A percentile compares a stretch with the other conserved stretches of the same genome.
Evolutionary conservation across 768 basidiomycete genomes (phyloP).

Genomic region (Suillus occidentalis): DNA sequence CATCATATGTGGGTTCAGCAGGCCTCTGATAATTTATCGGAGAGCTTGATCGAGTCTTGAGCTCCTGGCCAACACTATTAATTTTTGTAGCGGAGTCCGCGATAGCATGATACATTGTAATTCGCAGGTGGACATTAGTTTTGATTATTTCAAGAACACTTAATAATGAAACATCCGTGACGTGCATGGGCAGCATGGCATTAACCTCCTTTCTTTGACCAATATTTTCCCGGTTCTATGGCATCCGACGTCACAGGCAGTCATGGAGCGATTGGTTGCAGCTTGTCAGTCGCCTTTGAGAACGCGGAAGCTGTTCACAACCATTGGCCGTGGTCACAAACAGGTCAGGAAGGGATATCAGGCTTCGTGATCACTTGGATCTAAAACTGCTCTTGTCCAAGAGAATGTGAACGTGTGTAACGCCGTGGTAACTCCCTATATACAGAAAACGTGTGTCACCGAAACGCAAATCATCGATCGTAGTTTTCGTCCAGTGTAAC

Average conservation of each 20-base stretch:
- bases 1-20: constrained; percentile 83
- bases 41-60: constrained; percentile 13
- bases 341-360: too few relatives aligned
- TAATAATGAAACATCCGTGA: neutral
- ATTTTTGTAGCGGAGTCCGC: neutral
- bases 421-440: neutral
- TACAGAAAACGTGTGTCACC: neutral
- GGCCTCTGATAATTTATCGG: constrained; percentile 37
- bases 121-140: neutral
- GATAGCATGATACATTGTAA: neutral
- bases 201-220: too few relatives aligned
- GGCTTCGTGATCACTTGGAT: neutral
- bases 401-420: neutral
- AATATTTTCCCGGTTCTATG: too few relatives aligned
- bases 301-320: neutral
- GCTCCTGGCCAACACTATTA: neutral
- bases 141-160: neutral
- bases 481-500: constrained; percentile 42
- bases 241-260: neutral
- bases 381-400: neutral
- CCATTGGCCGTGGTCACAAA: neutral
- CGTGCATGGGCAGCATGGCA: neutral
- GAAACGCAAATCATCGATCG: neutral
- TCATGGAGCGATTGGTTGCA: neutral
- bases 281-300: too few relatives aligned